phyloP scores from a whole-genome alignment of 805 yeast genomes.

The Starmerella vaccinii region DNA sequence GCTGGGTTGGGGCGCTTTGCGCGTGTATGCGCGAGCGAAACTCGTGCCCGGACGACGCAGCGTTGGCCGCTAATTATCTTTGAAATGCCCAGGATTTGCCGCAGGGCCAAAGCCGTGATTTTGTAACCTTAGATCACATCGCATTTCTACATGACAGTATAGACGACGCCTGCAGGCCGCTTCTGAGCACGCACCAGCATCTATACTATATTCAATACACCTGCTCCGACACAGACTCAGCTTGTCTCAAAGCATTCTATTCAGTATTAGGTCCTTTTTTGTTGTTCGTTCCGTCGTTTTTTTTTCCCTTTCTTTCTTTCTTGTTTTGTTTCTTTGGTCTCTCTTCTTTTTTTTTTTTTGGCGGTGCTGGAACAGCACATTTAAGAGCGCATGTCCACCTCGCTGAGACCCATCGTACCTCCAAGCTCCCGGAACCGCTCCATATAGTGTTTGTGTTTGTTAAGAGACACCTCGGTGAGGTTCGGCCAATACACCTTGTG shows the following conservation, averaged over 20 bases:
- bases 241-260: background rate
- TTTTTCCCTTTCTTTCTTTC: too few relatives aligned
- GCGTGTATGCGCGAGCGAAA: too few relatives aligned
- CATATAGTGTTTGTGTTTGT: conserved; percentile 53
- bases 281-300: too few relatives aligned
- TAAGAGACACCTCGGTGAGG: conserved; percentile 49
- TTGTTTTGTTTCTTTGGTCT: too few relatives aligned
- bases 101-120: too few relatives aligned
- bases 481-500: conserved; percentile 74
- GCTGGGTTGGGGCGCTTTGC: background rate
- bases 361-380: too few relatives aligned
- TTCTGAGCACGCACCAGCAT: background rate
- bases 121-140: too few relatives aligned
- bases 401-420: conserved; percentile 65
- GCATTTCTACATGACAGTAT: too few relatives aligned
- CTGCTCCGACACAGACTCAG: background rate
- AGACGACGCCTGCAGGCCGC: too few relatives aligned
- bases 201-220: background rate
- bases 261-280: background rate
- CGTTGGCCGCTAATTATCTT: too few relatives aligned
- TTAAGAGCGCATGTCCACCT: conserved; percentile 52
- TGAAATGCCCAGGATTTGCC: too few relatives aligned
- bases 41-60: too few relatives aligned
- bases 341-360: background rate
- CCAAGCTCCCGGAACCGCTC: conserved; percentile 66